These are phyloP conservation scores for Eremothecium sinecaudum DNA, from an alignment of 1,139 yeast genomes.

Conservation along the genomic window DNA sequence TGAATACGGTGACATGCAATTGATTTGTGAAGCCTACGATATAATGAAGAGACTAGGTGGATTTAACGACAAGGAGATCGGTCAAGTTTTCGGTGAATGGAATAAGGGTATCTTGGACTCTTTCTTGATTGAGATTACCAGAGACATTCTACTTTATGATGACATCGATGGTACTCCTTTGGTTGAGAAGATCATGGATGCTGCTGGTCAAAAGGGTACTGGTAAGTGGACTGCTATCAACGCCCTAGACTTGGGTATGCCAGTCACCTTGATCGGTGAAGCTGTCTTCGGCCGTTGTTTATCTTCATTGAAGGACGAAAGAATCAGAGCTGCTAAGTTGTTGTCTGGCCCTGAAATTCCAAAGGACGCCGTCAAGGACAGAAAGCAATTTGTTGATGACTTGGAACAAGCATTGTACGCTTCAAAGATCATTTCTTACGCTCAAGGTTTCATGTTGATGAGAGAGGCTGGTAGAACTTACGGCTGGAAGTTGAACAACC, in stretches of 20 bases:
- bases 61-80: constrained; percentile 83
- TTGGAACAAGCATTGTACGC: constrained; percentile 98
- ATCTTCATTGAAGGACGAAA: constrained; percentile 85
- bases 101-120: constrained; percentile 97
- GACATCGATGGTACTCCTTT: constrained; percentile 85
- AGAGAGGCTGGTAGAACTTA: constrained; percentile 97
- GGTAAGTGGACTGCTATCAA: constrained; percentile 99
- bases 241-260: constrained; percentile 96
- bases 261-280: constrained; percentile 96
- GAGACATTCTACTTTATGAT: constrained; percentile 83
- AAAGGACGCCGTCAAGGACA: constrained; percentile 58
- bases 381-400: constrained; percentile 76
- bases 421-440: constrained; percentile 95
- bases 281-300: constrained; percentile 96
- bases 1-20: constrained; percentile 99
- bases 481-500: constrained; percentile 95
- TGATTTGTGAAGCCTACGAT: constrained; percentile 96
- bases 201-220: constrained; percentile 99
- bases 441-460: constrained; percentile 99
- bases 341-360: constrained; percentile 70
- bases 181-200: constrained; percentile 91
- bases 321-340: constrained; percentile 71
- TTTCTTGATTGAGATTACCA: constrained; percentile 92
- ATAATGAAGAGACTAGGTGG: constrained; percentile 91
- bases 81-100: constrained; percentile 88